Percentiles rank a stretch among this genome's conserved stretches.
Conservation (phyloP, 139 green algal species). For the Desmodesmus armatus region DNA sequence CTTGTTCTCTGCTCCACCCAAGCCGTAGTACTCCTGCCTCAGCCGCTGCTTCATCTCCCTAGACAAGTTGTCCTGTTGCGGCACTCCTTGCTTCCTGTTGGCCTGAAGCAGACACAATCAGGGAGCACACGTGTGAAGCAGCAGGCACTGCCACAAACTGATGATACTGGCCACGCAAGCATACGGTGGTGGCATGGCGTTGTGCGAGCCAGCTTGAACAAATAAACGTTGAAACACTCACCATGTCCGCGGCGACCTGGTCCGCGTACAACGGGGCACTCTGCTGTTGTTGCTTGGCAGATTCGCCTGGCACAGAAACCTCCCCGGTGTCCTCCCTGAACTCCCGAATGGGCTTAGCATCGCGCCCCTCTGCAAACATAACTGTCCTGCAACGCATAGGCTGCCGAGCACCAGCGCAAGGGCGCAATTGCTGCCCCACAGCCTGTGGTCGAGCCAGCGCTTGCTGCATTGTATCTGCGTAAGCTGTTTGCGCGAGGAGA, state of each 20-base stretch:
- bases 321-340: conserved; percentile 43
- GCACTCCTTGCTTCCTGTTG: neutral
- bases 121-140: neutral
- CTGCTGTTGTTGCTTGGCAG: neutral
- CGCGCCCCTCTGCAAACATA: no score
- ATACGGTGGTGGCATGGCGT: neutral
- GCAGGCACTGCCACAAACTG: no score
- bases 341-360: no score
- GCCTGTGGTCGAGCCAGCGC: no score
- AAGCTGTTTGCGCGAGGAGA: no score
- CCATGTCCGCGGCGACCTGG: neutral
- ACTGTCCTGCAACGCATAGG: no score
- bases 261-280: conserved; percentile 28
- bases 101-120: neutral
- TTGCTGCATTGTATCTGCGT: no score
- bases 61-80: conserved; percentile 60
- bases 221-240: neutral
- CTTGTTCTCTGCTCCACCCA: conserved; percentile 70
- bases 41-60: conserved; percentile 71
- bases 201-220: neutral
- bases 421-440: no score
- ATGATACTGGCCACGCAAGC: conserved; percentile 15
- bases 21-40: conserved; percentile 67
- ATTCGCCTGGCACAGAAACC: conserved; percentile 8
- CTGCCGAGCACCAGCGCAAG: no score